Evolutionary conservation across 1,139 yeast genomes (phyloP).

Genomic region (Candida buenavistaensis): DNA sequence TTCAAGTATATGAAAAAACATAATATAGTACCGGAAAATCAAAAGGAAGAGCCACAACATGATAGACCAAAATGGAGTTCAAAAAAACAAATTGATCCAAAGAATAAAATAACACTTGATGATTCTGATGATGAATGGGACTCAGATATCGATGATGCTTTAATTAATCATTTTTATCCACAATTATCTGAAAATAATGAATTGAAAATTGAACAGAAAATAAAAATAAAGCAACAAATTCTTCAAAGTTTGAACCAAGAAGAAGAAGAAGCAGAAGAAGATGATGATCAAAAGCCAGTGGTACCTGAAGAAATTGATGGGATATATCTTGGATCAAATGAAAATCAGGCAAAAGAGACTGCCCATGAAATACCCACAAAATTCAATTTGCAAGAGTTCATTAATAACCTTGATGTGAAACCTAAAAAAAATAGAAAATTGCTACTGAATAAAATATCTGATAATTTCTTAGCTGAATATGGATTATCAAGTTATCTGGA

Average conservation of each 20-base stretch:
- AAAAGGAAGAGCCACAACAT: constrained; percentile 11
- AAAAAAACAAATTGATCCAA: constrained; percentile 19
- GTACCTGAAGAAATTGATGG: constrained; percentile 27
- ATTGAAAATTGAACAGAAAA: constrained; percentile 36
- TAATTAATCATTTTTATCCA: constrained; percentile 45
- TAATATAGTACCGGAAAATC: constrained; percentile 24
- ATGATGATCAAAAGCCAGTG: constrained; percentile 12
- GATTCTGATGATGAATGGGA: constrained; percentile 46
- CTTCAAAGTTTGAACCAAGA: constrained; percentile 27
- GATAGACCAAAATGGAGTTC: constrained; percentile 37
- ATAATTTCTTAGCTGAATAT: constrained; percentile 41
- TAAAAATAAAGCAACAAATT: constrained; percentile 39
- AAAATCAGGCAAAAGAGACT: constrained; percentile 12
- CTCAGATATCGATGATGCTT: constrained; percentile 44
- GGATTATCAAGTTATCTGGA: constrained; percentile 35
- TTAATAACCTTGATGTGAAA: constrained; percentile 21
- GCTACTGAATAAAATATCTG: constrained; percentile 30
- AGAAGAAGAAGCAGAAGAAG: constrained; percentile 14
- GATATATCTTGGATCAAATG: constrained; percentile 35
- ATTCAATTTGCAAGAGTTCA: constrained; percentile 26
- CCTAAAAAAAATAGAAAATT: constrained; percentile 30
- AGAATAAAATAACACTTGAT: constrained; percentile 20
- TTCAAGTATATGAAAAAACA: constrained; percentile 40
- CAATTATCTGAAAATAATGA: constrained; percentile 32
- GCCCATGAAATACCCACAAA: constrained; percentile 7